Conservation (phyloP, 768 basidiomycete species). For the Lentinula boryana region DNA sequence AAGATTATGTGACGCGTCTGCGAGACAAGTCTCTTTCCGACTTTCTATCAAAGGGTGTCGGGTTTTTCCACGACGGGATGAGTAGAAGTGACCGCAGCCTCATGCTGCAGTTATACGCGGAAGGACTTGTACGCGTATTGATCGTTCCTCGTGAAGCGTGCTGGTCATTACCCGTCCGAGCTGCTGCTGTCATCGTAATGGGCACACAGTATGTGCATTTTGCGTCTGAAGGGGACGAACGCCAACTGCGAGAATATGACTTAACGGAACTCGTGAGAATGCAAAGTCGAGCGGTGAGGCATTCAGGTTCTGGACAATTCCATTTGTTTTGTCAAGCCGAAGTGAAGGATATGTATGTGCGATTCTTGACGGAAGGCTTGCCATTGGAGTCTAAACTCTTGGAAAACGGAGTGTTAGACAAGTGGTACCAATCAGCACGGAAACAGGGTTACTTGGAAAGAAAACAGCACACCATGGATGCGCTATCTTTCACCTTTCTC, state of each 20-base stretch:
- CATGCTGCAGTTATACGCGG: slow-evolving; percentile 75
- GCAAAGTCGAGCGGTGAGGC: slow-evolving; percentile 81
- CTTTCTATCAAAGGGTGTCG: slow-evolving; percentile 79
- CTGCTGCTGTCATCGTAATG: slow-evolving; percentile 81
- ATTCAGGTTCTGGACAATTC: slow-evolving; percentile 58
- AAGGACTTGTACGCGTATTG: slow-evolving; percentile 75
- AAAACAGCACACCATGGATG: slow-evolving; percentile 70
- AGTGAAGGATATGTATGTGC: slow-evolving; percentile 70
- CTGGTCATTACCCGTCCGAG: slow-evolving; percentile 86
- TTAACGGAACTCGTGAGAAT: slow-evolving; percentile 82
- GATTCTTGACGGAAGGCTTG: slow-evolving; percentile 84
- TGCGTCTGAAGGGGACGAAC: slow-evolving; percentile 39
- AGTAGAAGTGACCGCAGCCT: slow-evolving; percentile 59
- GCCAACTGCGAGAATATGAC: slow-evolving; percentile 74
- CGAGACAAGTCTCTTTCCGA: slow-evolving; percentile 61
- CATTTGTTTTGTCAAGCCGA: slow-evolving; percentile 88
- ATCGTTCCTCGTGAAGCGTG: slow-evolving; percentile 79
- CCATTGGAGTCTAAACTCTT: slow-evolving; percentile 81
- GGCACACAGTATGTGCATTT: slow-evolving; percentile 79
- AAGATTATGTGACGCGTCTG: slow-evolving; percentile 51
- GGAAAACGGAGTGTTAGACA: slow-evolving; percentile 39
- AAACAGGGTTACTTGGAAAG: slow-evolving; percentile 30
- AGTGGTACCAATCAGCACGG: slow-evolving; percentile 41
- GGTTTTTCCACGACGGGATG: slow-evolving; percentile 77
- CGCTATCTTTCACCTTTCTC: slow-evolving; percentile 78